Evolutionary conservation across 2,329 filamentous ascomycete genomes (phyloP).

Genomic region (Penicillium psychrosexuale): DNA sequence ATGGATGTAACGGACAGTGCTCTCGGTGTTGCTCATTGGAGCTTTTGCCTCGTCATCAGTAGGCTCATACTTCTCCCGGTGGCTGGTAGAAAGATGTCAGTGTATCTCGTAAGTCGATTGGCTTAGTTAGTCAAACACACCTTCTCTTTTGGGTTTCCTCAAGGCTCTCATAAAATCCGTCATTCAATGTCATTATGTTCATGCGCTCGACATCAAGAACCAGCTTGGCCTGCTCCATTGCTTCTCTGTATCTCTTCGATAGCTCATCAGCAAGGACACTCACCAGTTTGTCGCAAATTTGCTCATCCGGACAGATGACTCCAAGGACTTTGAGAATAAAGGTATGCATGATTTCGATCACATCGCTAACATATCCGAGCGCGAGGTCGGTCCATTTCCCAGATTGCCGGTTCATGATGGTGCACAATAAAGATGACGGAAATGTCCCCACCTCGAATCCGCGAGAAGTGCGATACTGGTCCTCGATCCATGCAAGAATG

Average conservation of each 20-base stretch:
- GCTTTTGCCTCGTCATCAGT: not conserved
- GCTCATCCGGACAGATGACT: not conserved
- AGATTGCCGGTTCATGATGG: slow-evolving; percentile 54
- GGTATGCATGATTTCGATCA: slow-evolving; percentile 34
- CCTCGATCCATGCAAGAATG: slow-evolving; percentile 41
- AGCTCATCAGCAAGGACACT: not conserved
- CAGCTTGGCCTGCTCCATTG: not conserved
- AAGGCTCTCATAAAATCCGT: not conserved
- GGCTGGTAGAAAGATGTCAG: not conserved
- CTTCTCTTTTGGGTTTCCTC: not conserved
- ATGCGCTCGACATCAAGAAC: not conserved
- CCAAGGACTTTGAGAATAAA: not conserved
- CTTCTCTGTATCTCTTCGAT: not conserved
- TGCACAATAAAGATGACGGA: slow-evolving; percentile 29
- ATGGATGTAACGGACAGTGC: slow-evolving; percentile 52
- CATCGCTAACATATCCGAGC: slow-evolving; percentile 50
- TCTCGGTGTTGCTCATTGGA: slow-evolving; percentile 15
- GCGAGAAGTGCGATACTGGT: slow-evolving; percentile 45
- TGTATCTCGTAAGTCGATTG: not conserved
- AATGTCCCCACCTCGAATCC: slow-evolving; percentile 56
- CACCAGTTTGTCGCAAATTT: not conserved
- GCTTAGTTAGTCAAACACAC: too few species aligned
- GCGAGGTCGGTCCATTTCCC: slow-evolving; percentile 53
- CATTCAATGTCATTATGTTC: not conserved
- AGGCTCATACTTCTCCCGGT: not conserved